Conservation (phyloP, 768 basidiomycete genomes). For the Dentipellis fragilis region DNA sequence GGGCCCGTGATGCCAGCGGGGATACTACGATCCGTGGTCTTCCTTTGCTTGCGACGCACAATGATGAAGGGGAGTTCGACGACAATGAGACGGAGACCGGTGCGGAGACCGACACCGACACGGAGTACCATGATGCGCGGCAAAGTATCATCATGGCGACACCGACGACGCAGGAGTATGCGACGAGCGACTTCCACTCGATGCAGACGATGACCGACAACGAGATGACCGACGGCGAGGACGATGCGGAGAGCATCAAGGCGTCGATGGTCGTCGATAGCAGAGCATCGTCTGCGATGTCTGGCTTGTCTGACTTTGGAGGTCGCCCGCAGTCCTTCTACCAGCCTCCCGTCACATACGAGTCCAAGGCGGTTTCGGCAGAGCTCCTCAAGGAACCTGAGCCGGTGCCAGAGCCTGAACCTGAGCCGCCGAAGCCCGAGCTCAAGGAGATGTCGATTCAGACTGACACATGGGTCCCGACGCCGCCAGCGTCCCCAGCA, state of each 20-base stretch:
- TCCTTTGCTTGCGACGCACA: not conserved
- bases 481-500: constrained; percentile 22
- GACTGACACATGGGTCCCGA: constrained; percentile 62
- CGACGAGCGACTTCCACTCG: constrained; percentile 22
- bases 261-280: constrained; percentile 34
- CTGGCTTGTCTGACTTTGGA: not conserved
- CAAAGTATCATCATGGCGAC: constrained; percentile 53
- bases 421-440: constrained; percentile 44
- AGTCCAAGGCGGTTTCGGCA: constrained; percentile 33
- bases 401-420: constrained; percentile 18
- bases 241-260: constrained; percentile 63
- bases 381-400: constrained; percentile 17
- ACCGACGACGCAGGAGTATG: constrained; percentile 38
- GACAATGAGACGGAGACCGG: constrained; percentile 50
- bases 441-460: constrained; percentile 69
- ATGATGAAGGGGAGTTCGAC: constrained; percentile 28
- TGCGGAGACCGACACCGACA: constrained; percentile 57
- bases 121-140: constrained; percentile 68
- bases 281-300: not conserved
- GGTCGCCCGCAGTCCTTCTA: constrained; percentile 6
- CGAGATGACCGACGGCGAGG: constrained; percentile 47
- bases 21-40: constrained; percentile 21
- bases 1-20: constrained; percentile 19
- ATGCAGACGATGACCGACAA: constrained; percentile 38
- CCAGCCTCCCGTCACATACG: constrained; percentile 35